Conservation (phyloP, 2,329 filamentous ascomycete genomes). For the Xylariaceae sp. region DNA sequence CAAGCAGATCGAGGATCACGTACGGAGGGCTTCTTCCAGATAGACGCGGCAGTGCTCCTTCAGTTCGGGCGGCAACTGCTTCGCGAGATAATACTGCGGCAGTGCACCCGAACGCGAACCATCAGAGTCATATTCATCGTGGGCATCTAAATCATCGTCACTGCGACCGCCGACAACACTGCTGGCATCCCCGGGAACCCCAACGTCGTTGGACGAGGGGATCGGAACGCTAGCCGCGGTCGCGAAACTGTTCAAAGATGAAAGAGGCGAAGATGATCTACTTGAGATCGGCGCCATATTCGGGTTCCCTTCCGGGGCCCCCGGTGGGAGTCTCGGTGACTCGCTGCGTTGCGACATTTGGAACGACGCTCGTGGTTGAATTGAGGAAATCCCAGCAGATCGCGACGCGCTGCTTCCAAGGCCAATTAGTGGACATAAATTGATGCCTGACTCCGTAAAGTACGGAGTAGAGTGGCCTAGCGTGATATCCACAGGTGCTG, state of each 20-base stretch:
- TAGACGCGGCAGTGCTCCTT: constrained; percentile 64
- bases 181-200: not conserved
- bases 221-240: constrained; percentile 2
- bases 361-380: too few species aligned
- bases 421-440: too few species aligned
- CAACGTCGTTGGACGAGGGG: not conserved
- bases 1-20: constrained; percentile 21
- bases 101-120: not conserved
- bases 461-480: too few species aligned
- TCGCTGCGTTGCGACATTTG: constrained; percentile 8
- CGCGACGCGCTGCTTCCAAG: too few species aligned
- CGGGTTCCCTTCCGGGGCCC: not conserved
- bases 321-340: constrained; percentile 1
- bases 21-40: constrained; percentile 70
- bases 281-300: not conserved
- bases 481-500: too few species aligned
- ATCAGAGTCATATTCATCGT: not conserved
- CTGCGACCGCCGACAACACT: not conserved
- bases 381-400: not conserved
- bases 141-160: not conserved
- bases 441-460: too few species aligned
- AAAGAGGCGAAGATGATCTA: constrained; percentile 13
- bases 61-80: constrained; percentile 56
- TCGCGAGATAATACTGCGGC: constrained; percentile 48
- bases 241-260: constrained; percentile 7